Conservation (phyloP, 2,329 filamentous ascomycete genomes). For the Colletotrichum lini region DNA sequence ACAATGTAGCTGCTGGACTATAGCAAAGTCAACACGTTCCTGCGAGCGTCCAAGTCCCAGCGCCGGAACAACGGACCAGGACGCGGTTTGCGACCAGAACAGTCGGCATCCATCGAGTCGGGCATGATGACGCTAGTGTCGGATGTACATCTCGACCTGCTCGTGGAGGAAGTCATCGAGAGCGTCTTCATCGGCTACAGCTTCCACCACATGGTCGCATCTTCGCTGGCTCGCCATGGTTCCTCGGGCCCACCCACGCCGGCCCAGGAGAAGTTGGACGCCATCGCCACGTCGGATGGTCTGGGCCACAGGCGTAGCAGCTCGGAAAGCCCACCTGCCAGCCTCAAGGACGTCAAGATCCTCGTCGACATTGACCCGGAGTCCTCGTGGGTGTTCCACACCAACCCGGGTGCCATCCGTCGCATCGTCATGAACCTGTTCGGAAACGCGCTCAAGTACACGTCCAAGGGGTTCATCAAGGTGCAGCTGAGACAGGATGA, state of each 20-base stretch:
- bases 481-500: conserved; percentile 50
- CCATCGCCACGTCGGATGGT: conserved; percentile 39
- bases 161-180: conserved; percentile 58
- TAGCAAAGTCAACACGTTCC: conserved; percentile 63
- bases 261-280: conserved; percentile 40
- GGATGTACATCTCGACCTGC: conserved; percentile 52
- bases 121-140: conserved; percentile 49
- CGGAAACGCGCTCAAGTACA: conserved; percentile 69
- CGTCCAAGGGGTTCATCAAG: conserved; percentile 59
- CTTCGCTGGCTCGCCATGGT: conserved; percentile 52
- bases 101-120: conserved; percentile 38
- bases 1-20: conserved; percentile 57
- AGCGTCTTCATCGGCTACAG: conserved; percentile 56
- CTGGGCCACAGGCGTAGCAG: conserved; percentile 16
- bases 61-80: conserved; percentile 43
- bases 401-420: conserved; percentile 65
- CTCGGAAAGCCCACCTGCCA: conserved; percentile 43
- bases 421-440: conserved; percentile 70
- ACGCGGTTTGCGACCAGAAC: conserved; percentile 23
- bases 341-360: conserved; percentile 50
- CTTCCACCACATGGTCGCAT: conserved; percentile 51
- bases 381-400: conserved; percentile 65
- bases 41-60: conserved; percentile 39
- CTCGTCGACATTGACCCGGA: conserved; percentile 65
- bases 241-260: conserved; percentile 38